These are phyloP conservation scores for Fraxinus angustifolia DNA, from an alignment of 305 asterid species.

Conservation along the genomic window DNA sequence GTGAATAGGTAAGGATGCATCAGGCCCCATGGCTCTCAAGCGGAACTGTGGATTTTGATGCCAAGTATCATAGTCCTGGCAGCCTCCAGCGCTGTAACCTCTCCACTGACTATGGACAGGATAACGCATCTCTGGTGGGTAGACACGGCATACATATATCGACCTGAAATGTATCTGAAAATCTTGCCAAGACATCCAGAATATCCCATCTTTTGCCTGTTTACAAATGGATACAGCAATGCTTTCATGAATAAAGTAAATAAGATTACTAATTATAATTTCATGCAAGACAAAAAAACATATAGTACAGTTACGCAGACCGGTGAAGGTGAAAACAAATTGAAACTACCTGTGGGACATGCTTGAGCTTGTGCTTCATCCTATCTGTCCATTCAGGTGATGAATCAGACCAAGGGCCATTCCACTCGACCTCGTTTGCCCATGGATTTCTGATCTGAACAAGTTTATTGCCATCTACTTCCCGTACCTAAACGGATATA, in stretches of 20 bases:
- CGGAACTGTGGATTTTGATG: conserved; percentile 99
- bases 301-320: not conserved
- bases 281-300: not conserved
- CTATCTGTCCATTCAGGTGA: conserved; percentile 99
- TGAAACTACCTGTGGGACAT: conserved; percentile 65
- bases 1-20: conserved; percentile 90
- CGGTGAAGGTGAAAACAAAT: conserved; percentile 5
- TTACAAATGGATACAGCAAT: conserved; percentile 14
- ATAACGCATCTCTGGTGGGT: conserved; percentile 97
- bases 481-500: conserved; percentile 57
- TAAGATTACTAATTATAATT: not conserved
- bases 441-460: conserved; percentile 96
- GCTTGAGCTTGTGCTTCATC: conserved; percentile 97
- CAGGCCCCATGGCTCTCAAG: conserved; percentile 87
- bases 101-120: conserved; percentile 97
- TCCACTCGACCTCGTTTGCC: conserved; percentile 99
- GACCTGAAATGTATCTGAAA: conserved; percentile 97
- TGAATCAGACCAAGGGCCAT: conserved; percentile 98
- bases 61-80: conserved; percentile 99
- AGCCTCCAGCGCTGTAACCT: conserved; percentile 96
- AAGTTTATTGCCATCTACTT: conserved; percentile 82
- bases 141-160: conserved; percentile 94
- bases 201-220: conserved; percentile 95
- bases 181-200: conserved; percentile 99
- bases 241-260: not conserved